Base-by-base conservation (phyloP, 768 basidiomycete genomes). In the Rhodotorula paludigena region DNA sequence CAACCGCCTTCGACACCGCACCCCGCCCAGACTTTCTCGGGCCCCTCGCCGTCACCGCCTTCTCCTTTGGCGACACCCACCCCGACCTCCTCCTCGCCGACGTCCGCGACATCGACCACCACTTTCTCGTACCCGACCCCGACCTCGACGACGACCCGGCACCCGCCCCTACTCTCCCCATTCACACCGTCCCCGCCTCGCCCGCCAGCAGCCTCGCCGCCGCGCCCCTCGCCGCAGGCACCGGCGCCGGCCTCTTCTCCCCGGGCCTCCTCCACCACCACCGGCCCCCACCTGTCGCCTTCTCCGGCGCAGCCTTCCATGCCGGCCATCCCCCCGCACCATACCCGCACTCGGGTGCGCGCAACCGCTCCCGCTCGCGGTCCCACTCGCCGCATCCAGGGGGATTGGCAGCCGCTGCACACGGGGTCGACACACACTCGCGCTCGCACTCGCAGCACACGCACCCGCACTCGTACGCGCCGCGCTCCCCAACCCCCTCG, bases 11-110 rank as follows among this genome's bases (percentile, higher is more conserved):
- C 32, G 76, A 83, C 11, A 83, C 79, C 56, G 85, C 87, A 5
- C 79, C 84, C 39, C 81, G 90, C n/a, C 96, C 94, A 0, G 91
- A 91, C 16, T 98, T 93, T 78, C 89, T 99, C 44, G 96, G 96
- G 4, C 92, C 93, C 21, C 85, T 98, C 65, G 84, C 87, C 66
- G 86, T 98, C 62, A 87, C 86, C 3, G 86, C 87, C 7, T 83
- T 98, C 61, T 89, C 91, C 64, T 93, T 99, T 78, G 96, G 96
- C 39, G 85, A 87, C 0, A 80, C 81, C 28, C 77, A 86, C 5
- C 96, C 96, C 8, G 88, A 92, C 66, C 84, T 93, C 32, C 90
- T 96, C 77, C 83, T 98, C 60, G 86, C 89, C 61, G 96, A 96
- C 80, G 80, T 98, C 58, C 84, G 91, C 54, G 92, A 97, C 81